Evolutionary conservation across 2,329 filamentous ascomycete species (phyloP), one percentile per base, ranked within the genome.

Genomic region (Zasmidium citrigriseum): DNA sequence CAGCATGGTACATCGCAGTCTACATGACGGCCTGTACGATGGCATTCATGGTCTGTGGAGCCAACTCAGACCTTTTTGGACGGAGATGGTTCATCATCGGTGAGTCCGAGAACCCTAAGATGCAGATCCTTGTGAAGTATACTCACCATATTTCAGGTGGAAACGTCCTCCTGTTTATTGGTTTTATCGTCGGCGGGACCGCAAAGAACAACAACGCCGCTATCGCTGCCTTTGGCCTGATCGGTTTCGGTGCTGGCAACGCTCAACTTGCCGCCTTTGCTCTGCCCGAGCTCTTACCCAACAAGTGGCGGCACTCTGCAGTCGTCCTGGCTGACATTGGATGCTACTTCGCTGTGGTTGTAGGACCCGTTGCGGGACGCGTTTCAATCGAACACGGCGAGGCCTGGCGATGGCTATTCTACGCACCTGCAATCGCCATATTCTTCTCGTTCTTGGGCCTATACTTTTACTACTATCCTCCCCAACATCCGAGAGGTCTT

Each of bases 291-390:
- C 21, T 58, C 34, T 46, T 59, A 45, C 64, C 61, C 3, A 68
- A 68, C 57, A 65, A 64, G 41, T 64, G 58, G 48, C 53, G 67
- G 44, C 67, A 68, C 51, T 63, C 67, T 46, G 67, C 60, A 20
- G 60, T 68, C 38, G 57, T 63, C 11, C 29, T 59, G 18, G 64
- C 64, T 4, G 67, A 64, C 44, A 46, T 45, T 25, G 72, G 72
- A 2, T 75, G 78, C 16, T 77, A 77, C 48, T 68, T 82, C 54
- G 73, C 76, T 1, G 78, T 81, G 7, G 74, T 81, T 21, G 72
- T 81, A 3, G 77, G 73, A 0, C 78, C 79, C 2, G 75, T 81
- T 10, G 77, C 75, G 11, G 78, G 74, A n/a, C 68, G 77, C 9
- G 80, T 75, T 61, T 75, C 74, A 1, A 74, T 71, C 34, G 67